Base-by-base conservation (phyloP, 192 early-diverging fungal genomes). In the Backusella morwellensis region DNA sequence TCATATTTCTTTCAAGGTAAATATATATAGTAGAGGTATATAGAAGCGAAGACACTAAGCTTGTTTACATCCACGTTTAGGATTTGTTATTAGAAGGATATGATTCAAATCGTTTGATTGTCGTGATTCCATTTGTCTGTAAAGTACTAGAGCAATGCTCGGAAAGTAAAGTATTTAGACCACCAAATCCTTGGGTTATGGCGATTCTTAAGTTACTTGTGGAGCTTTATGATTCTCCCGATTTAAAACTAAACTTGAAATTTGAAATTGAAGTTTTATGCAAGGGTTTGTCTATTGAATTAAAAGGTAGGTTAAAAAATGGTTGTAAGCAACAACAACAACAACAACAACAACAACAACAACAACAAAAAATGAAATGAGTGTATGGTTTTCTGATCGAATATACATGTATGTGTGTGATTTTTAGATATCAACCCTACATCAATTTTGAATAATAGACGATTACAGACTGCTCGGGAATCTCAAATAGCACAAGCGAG, bases 221-320 rank as follows among this genome's bases (percentile, higher is more conserved):
- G 3, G 98, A 99, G 82, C 86, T 99, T 11, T 98, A 98, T 84
- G 91, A 94, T 59, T 95, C 89, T 80, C 97, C 95, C 0, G 95
- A 97, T 75, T 84, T 99, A 38, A 98, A 97, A 83, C 87, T 98
- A 44, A 97, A 96, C 71, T 90, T 98, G 42, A 98, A 97, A 71
- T 99, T 99, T 85, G 97, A 98, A 79, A 95, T 99, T 66, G 98
- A 99, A 84, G 96, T 99, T 6, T 86, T 99, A 41, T 98, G 96
- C 86, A 98, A 98, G 82, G 92, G 93, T 47, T 85, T 96, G 35
- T 84, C 89, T 54, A 84, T 99, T 35, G 95, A 96, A 50, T 85
- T 98, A 32, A 97, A 95, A 78, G 76, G 79, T 63, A 72, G 76
- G 32, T 4, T 35, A 3, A 69, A 29, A 76, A 8, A 76, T 35